Percentiles rank a stretch among this genome's conserved stretches.
These are phyloP conservation scores for Penicillium coffeae DNA, from an alignment of 495 filamentous ascomycete species.

Conservation along the genomic window DNA sequence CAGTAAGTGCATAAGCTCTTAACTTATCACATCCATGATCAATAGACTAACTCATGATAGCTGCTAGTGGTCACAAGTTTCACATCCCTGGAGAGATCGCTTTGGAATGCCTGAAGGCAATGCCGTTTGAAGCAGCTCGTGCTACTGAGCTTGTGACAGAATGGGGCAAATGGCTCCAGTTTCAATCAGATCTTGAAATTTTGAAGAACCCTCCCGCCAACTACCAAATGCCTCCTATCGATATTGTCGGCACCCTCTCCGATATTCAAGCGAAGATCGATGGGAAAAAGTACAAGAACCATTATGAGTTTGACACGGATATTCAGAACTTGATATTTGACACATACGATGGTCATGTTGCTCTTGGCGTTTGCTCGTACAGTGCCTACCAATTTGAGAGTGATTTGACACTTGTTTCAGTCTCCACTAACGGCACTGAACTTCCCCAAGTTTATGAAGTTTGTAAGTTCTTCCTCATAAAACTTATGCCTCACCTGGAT, in stretches of 20 bases:
- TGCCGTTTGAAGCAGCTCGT: slow-evolving; percentile 50
- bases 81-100: slow-evolving; percentile 24
- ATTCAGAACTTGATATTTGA: neutral
- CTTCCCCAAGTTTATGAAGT: slow-evolving; percentile 1
- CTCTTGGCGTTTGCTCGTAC: neutral
- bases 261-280: slow-evolving; percentile 32
- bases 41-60: neutral
- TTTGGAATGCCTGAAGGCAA: slow-evolving; percentile 42
- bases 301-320: neutral
- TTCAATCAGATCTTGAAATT: slow-evolving; percentile 46
- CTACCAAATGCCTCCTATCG: slow-evolving; percentile 49
- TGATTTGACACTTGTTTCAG: slow-evolving; percentile 1
- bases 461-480: too few relatives aligned
- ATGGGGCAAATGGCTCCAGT: slow-evolving; percentile 48
- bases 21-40: too few relatives aligned
- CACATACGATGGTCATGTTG: neutral
- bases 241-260: slow-evolving; percentile 37
- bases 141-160: slow-evolving; percentile 45
- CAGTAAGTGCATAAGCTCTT: too few relatives aligned
- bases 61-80: too few relatives aligned
- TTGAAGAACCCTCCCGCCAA: slow-evolving; percentile 46
- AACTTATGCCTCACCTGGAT: too few relatives aligned
- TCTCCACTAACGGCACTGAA: neutral
- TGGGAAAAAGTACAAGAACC: neutral
- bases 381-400: neutral